phyloP scores from a whole-genome alignment of 2,329 filamentous ascomycete species.

The Zasmidium angulare region DNA sequence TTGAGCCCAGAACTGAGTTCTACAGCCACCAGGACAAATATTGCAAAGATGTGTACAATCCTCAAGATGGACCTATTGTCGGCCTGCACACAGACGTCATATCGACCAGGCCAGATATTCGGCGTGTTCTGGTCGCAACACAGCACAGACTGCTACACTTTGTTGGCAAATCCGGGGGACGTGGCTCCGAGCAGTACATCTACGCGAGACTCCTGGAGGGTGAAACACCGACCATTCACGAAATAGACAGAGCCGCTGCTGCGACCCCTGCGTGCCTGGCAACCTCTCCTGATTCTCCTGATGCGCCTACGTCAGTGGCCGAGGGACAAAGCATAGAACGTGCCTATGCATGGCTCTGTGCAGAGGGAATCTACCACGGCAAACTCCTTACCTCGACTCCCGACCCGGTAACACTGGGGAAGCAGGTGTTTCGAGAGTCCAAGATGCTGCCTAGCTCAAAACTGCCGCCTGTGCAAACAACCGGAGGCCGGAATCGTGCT shows the following conservation, averaged over 20 bases:
- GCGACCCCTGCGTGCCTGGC: conserved; percentile 66
- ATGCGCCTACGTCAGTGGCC: conserved; percentile 42
- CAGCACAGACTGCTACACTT: conserved; percentile 77
- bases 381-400: conserved; percentile 62
- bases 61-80: conserved; percentile 78
- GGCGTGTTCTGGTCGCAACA: conserved; percentile 78
- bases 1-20: conserved; percentile 92
- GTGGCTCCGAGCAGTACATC: conserved; percentile 75
- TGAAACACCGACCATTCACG: conserved; percentile 76
- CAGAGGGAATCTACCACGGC: conserved; percentile 86
- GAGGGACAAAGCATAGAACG: conserved; percentile 52
- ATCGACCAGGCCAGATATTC: conserved; percentile 65
- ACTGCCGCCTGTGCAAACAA: conserved; percentile 66
- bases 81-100: conserved; percentile 82
- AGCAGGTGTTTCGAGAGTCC: conserved; percentile 73
- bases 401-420: conserved; percentile 64
- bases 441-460: conserved; percentile 74
- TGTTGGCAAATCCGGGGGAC: conserved; percentile 71
- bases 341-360: conserved; percentile 86
- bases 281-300: conserved; percentile 70
- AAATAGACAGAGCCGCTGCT: conserved; percentile 62
- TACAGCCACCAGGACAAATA: conserved; percentile 95
- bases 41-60: conserved; percentile 77
- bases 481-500: conserved; percentile 63
- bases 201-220: conserved; percentile 86